Conservation (phyloP, 192 early-diverging fungal species). For the Backusella tuberculispora region DNA sequence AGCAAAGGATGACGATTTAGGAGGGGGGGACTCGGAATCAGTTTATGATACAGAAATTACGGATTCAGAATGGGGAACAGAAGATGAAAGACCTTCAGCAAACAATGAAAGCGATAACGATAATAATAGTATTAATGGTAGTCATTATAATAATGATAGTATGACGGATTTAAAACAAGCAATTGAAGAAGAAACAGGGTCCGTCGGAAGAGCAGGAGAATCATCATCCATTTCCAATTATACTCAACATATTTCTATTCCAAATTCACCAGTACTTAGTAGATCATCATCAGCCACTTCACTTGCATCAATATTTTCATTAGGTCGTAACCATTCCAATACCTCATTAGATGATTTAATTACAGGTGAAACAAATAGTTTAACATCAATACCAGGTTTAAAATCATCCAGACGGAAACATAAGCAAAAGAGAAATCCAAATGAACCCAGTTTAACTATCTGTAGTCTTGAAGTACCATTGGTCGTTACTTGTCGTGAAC, state of each 20-base stretch:
- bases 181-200: background rate
- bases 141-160: no score
- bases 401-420: slow-evolving; percentile 4
- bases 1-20: background rate
- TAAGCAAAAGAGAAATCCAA: background rate
- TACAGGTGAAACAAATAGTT: background rate
- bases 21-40: background rate
- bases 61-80: slow-evolving; percentile 4
- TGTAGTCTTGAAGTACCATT: slow-evolving; percentile 34
- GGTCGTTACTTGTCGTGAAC: slow-evolving; percentile 33
- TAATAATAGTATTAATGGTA: background rate
- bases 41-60: slow-evolving; percentile 7
- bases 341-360: background rate
- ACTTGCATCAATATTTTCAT: slow-evolving; percentile 23
- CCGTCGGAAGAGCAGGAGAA: background rate
- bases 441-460: background rate
- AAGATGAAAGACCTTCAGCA: background rate
- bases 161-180: background rate
- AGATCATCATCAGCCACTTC: background rate
- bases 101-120: background rate
- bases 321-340: background rate
- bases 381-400: background rate
- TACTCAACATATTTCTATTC: no score
- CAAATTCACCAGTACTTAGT: background rate
- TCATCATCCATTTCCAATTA: no score